Percentiles rank a stretch among this genome's conserved stretches.
Evolutionary conservation across 225 moss, liverwort and hornwort genomes (phyloP).

Genomic region (Pseudisothecium myosuroides): DNA sequence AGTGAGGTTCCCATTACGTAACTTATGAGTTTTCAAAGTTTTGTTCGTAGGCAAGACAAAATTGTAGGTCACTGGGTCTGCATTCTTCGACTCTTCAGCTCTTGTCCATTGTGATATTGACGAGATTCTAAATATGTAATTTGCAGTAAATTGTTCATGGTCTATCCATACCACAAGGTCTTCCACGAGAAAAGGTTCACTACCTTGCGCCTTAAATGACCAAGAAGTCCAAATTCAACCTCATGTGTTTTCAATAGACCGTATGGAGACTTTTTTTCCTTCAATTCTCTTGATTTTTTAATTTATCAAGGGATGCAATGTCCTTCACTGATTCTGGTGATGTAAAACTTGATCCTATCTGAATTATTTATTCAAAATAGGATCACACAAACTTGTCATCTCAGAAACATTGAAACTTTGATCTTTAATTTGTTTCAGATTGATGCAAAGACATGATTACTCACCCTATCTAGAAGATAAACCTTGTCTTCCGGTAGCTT

Average conservation of each 20-base stretch:
- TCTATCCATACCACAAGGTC: not conserved
- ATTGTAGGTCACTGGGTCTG: not conserved
- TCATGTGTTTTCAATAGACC: not conserved
- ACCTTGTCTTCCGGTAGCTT: not conserved
- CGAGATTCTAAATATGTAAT: no score
- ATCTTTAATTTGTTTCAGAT: not conserved
- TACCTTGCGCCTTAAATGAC: not conserved
- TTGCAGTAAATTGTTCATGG: not conserved
- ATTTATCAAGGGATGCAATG: not conserved
- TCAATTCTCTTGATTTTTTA: not conserved
- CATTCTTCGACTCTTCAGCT: not conserved
- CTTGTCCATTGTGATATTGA: not conserved
- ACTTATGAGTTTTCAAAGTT: not conserved
- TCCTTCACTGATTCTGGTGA: not conserved
- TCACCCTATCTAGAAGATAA: slow-evolving; percentile 26
- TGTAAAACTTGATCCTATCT: not conserved
- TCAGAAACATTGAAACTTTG: not conserved
- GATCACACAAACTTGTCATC: not conserved
- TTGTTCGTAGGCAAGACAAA: not conserved
- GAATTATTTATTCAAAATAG: not conserved
- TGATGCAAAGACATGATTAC: not conserved
- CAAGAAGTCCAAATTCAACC: not conserved
- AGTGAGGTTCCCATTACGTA: not conserved
- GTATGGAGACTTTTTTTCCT: not conserved
- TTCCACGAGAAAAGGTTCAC: not conserved